phyloP scores from a whole-genome alignment of 2,329 filamentous ascomycete genomes.

The Microsporum canis region DNA sequence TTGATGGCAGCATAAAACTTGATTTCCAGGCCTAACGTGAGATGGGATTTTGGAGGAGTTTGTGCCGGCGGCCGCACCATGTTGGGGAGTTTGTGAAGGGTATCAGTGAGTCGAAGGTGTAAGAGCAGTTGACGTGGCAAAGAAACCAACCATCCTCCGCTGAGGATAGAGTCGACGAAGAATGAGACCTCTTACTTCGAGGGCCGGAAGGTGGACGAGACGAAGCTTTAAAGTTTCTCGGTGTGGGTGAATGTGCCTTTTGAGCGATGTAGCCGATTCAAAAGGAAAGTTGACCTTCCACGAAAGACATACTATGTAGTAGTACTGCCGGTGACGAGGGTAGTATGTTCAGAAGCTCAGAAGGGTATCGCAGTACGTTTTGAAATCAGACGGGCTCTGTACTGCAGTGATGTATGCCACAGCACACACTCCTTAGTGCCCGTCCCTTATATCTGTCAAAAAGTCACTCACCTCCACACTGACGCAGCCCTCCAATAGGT shows the following conservation, averaged over 20 bases:
- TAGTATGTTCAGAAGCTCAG: neutral
- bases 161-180: neutral
- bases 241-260: neutral
- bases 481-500: neutral
- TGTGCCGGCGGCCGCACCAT: neutral
- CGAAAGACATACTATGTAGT: neutral
- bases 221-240: neutral
- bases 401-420: neutral
- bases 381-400: neutral
- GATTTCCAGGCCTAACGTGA: constrained; percentile 14
- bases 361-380: neutral
- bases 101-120: neutral
- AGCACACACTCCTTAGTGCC: neutral
- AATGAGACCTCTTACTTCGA: neutral
- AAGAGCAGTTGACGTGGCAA: neutral
- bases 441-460: neutral
- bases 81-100: neutral
- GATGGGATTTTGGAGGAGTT: neutral
- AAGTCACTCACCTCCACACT: neutral
- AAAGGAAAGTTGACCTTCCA: neutral
- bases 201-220: neutral
- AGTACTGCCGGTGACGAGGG: neutral
- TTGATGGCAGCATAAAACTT: constrained; percentile 14
- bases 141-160: neutral
- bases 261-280: neutral